Evolutionary conservation across 2,329 filamentous ascomycete genomes (phyloP).

Genomic region (Drechslerella coelobrocha): DNA sequence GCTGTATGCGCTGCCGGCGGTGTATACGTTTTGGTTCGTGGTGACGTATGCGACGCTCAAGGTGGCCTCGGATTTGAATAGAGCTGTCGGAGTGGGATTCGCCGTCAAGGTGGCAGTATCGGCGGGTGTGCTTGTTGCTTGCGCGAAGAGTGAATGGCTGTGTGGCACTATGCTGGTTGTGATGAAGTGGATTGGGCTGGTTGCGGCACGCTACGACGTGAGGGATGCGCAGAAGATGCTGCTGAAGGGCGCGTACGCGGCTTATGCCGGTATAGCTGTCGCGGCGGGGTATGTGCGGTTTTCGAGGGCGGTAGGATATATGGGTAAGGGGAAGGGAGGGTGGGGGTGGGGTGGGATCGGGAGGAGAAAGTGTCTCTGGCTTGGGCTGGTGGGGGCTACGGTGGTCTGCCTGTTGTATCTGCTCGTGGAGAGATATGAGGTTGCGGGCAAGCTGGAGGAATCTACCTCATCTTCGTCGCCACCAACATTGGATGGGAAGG

Average conservation of each 20-base stretch:
- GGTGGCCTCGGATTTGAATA: conserved; percentile 60
- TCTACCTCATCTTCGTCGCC: no score
- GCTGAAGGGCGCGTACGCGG: conserved; percentile 64
- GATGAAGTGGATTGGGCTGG: conserved; percentile 58
- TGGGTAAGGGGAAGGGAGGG: background rate
- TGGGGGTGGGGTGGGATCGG: background rate
- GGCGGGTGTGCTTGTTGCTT: conserved; percentile 58
- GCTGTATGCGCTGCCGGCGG: conserved; percentile 67
- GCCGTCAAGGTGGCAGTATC: conserved; percentile 64
- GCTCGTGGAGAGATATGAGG: background rate
- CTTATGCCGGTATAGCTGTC: conserved; percentile 67
- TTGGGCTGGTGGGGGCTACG: conserved; percentile 15
- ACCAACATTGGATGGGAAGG: no score
- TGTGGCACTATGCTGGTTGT: conserved; percentile 60
- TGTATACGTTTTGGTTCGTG: conserved; percentile 70
- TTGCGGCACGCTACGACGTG: conserved; percentile 58
- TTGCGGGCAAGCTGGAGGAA: no score
- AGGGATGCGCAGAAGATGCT: conserved; percentile 64
- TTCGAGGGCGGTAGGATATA: background rate
- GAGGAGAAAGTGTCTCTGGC: background rate
- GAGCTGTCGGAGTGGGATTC: conserved; percentile 57
- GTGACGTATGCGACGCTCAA: conserved; percentile 65
- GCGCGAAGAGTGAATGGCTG: conserved; percentile 59
- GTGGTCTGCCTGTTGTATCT: background rate
- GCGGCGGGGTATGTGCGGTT: conserved; percentile 17